A percentile compares a stretch with the other conserved stretches of the same genome.
phyloP scores from a whole-genome alignment of 495 filamentous ascomycete species.

The Podospora bellae-mahoneyi region DNA sequence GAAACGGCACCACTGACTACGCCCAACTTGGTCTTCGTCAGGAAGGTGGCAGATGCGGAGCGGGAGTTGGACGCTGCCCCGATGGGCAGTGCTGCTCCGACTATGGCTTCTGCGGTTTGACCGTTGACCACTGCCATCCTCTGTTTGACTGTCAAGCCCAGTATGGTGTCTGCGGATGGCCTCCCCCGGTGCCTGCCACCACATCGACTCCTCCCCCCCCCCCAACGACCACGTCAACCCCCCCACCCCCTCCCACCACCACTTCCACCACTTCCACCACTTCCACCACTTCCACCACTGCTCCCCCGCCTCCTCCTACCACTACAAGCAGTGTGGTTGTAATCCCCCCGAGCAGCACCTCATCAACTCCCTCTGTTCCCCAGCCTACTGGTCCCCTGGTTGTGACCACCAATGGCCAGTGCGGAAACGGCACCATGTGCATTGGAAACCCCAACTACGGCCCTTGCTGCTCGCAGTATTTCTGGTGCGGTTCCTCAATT shows the following conservation, averaged over 20 bases:
- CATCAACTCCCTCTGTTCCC: conserved; percentile 8
- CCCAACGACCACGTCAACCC: conserved; percentile 16
- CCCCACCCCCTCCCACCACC: conserved; percentile 5
- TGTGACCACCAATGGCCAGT: conserved; percentile 33
- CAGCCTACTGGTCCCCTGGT: conserved; percentile 19
- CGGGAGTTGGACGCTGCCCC: conserved; percentile 23
- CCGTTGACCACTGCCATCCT: conserved; percentile 47
- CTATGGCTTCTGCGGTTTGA: conserved; percentile 51
- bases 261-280: conserved; percentile 11
- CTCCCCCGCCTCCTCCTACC: background rate
- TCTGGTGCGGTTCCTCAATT: conserved; percentile 48
- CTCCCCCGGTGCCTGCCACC: conserved; percentile 17
- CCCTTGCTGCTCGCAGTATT: conserved; percentile 44
- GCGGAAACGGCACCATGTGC: conserved; percentile 38
- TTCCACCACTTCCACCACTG: conserved; percentile 9
- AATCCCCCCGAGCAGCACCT: conserved; percentile 7
- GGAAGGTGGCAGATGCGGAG: conserved; percentile 22
- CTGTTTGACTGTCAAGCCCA: conserved; percentile 47
- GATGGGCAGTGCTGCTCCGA: conserved; percentile 40
- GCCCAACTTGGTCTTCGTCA: conserved; percentile 26
- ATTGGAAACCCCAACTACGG: conserved; percentile 30
- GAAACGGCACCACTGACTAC: conserved; percentile 10
- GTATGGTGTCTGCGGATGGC: conserved; percentile 42
- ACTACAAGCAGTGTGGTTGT: conserved; percentile 10
- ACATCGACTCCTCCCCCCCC: conserved; percentile 18